Evolutionary conservation across 2,329 filamentous ascomycete species (phyloP).

Genomic region (Fusarium proliferatum): DNA sequence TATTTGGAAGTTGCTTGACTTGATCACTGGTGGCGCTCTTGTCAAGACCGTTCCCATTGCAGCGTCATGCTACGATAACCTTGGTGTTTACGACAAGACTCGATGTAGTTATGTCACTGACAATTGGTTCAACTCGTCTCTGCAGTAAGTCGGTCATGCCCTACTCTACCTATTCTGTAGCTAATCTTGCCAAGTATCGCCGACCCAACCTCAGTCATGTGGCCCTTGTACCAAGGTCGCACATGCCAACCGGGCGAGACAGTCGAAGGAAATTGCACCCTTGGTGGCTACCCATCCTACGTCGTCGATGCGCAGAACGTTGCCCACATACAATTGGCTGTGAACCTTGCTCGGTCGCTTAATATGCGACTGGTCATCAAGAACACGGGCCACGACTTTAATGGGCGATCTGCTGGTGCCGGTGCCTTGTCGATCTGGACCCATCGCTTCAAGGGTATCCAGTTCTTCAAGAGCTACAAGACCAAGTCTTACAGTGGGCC

Average conservation of each 20-base stretch:
- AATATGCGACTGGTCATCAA: conserved; percentile 60
- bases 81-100: conserved; percentile 41
- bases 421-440: conserved; percentile 69
- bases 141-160: conserved; percentile 26
- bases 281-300: conserved; percentile 57
- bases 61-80: conserved; percentile 47
- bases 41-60: conserved; percentile 50
- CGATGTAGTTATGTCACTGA: conserved; percentile 42
- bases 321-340: conserved; percentile 57
- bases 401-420: conserved; percentile 66
- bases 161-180: rapidly evolving
- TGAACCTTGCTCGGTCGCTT: conserved; percentile 58
- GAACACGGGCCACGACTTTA: conserved; percentile 62
- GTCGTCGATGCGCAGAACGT: conserved; percentile 55
- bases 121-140: conserved; percentile 45
- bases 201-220: conserved; percentile 56
- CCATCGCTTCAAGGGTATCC: conserved; percentile 61
- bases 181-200: conserved; percentile 40
- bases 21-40: conserved; percentile 48
- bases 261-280: conserved; percentile 44
- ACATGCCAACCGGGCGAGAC: conserved; percentile 50
- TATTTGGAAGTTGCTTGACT: conserved; percentile 51
- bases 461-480: conserved; percentile 37
- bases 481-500: conserved; percentile 53
- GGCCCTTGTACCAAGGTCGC: conserved; percentile 53